These are phyloP conservation scores for Aureobasidium sp. DNA, from an alignment of 2,329 filamentous ascomycete species.

Conservation along the genomic window DNA sequence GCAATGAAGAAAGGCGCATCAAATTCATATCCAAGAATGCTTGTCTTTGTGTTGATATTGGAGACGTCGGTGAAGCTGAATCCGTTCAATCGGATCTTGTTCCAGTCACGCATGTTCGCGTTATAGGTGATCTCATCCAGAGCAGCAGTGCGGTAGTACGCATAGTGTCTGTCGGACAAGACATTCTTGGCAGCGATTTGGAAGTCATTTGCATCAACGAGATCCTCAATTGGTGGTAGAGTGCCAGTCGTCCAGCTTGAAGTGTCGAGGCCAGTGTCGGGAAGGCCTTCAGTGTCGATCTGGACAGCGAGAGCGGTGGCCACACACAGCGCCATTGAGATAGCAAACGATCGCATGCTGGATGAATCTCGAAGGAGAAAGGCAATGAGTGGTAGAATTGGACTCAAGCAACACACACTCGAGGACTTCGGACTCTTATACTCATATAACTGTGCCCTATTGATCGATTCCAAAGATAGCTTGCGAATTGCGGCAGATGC, in stretches of 20 bases:
- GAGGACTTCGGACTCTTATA: background rate
- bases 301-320: background rate
- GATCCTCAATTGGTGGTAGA: constrained; percentile 18
- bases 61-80: constrained; percentile 20
- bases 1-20: constrained; percentile 89
- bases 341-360: background rate
- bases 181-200: constrained; percentile 33
- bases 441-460: background rate
- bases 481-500: background rate
- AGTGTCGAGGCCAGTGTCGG: constrained; percentile 21
- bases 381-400: background rate
- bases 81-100: constrained; percentile 20
- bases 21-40: constrained; percentile 78
- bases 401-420: background rate
- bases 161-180: constrained; percentile 23
- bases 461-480: background rate
- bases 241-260: constrained; percentile 19
- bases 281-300: constrained; percentile 22
- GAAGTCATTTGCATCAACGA: constrained; percentile 21
- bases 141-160: constrained; percentile 22
- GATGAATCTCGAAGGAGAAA: background rate
- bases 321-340: background rate
- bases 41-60: constrained; percentile 44
- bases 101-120: constrained; percentile 21
- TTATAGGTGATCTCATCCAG: constrained; percentile 23